Base-by-base conservation (phyloP, 148 eudicot species). In the Linanthus parryae region DNA sequence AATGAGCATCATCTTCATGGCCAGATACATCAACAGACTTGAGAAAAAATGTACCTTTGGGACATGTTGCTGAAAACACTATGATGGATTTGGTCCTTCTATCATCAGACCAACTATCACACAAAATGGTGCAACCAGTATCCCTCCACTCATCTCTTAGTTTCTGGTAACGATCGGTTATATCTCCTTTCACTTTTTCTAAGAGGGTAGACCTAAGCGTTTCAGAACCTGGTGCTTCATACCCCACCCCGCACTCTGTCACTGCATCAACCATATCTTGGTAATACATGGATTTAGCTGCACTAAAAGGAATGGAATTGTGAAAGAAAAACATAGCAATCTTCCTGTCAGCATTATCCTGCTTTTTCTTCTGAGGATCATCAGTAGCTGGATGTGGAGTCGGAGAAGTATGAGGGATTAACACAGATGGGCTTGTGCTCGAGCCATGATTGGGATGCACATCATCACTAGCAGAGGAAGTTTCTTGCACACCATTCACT, bases 191-290 rank as follows among this genome's bases (percentile, higher is more conserved):
- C 13, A 66, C 43, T 29, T 54, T 66, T n/a, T 62, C 61, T 52
- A 66, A 53, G 12, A 66, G 71, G 2, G 58, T 52, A 27, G 59
- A 61, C 27, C 65, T 53, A 48, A 72, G 27, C 40, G 57, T 62
- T 21, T 66, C 72, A 22, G 14, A 39, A 45, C 60, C 56, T 31
- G 76, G 76, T 27, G 67, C 65, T 58, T 52, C 61, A 41, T 71
- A 71, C 11, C 71, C 76, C 9, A 52, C 68, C 51, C 68, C 76
- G 58, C 72, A 72, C 25, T 61, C 72, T 15, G 53, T 53, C 31
- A 66, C 58, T 8, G 76, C 72, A 53, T 62, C 68, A 39, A 72
- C 46, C 76, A 66, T 72, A 52, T 72, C 76, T 41, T 62, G 76
- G 42, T 66, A 66, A 48, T 57, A 66, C 20, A 53, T 47, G 30